Evolutionary conservation across 2,329 filamentous ascomycete genomes (phyloP).

Genomic region (Venturia carpophila): DNA sequence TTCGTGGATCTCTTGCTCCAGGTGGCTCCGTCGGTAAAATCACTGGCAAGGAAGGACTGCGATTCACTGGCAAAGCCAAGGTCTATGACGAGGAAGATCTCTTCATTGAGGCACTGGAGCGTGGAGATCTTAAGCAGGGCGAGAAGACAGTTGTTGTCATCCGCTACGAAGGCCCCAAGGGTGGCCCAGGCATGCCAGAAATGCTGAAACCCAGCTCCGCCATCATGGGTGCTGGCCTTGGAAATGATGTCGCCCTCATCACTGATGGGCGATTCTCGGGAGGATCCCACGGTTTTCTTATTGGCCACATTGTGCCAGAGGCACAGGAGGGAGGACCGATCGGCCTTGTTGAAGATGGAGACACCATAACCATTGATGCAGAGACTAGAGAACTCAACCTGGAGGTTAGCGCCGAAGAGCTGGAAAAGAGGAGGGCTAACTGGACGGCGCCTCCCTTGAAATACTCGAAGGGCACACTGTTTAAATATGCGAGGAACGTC

Average conservation of each 20-base stretch:
- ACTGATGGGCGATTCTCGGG: slow-evolving; percentile 73
- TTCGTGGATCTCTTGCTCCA: slow-evolving; percentile 60
- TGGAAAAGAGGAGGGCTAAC: slow-evolving; percentile 43
- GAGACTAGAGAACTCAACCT: slow-evolving; percentile 61
- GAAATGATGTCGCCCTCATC: slow-evolving; percentile 65
- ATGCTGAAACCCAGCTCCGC: slow-evolving; percentile 66
- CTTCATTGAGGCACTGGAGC: slow-evolving; percentile 60
- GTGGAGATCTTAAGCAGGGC: slow-evolving; percentile 61
- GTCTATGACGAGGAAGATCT: slow-evolving; percentile 63
- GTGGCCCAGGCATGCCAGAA: slow-evolving; percentile 67
- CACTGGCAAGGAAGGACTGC: slow-evolving; percentile 64
- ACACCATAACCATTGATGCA: slow-evolving; percentile 74
- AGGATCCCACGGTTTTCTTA: slow-evolving; percentile 77
- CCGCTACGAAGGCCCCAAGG: slow-evolving; percentile 66
- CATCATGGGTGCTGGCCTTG: slow-evolving; percentile 66
- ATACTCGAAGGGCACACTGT: slow-evolving; percentile 51
- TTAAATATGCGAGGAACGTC: slow-evolving; percentile 51
- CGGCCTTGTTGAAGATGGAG: slow-evolving; percentile 71
- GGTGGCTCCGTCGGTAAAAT: slow-evolving; percentile 68
- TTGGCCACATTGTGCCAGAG: slow-evolving; percentile 82
- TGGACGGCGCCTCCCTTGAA: slow-evolving; percentile 49
- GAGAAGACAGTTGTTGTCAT: slow-evolving; percentile 72
- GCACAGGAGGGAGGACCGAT: slow-evolving; percentile 81
- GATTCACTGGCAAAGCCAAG: slow-evolving; percentile 61
- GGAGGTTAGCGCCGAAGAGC: slow-evolving; percentile 57